Base-by-base conservation (phyloP, 805 yeast species). In the Wickerhamiella domercqiae region DNA sequence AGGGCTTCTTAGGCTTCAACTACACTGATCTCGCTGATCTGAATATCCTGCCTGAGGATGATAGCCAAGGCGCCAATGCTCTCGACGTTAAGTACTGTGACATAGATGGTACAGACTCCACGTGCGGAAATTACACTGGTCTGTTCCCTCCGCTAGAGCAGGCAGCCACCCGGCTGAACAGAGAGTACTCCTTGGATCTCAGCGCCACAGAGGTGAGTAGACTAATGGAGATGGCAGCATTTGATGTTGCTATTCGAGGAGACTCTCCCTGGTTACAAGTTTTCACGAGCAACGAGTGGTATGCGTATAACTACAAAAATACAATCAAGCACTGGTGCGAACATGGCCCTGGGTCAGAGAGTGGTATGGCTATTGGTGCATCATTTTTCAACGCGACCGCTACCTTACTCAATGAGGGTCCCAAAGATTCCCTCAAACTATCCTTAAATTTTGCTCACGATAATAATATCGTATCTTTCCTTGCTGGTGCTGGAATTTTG, bases 361-460 rank as follows among this genome's bases (percentile, higher is more conserved):
- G 43, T n/a, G 43, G 44, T 19, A 38, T 36, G 7, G 38, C 57
- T 9, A 60, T 63, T 37, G 75, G 74, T 5, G 62, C 67, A 2
- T 58, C 63, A 4, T 62, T 62, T 47, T 56, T 70, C 43, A 63
- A 70, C 41, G 74, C 75, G 7, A 57, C 74, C 3, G 54, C 66
- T 34, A 50, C 57, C n/a, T 53, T 70, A 39, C 57, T 71, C 43
- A 56, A 60, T 47, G 60, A 60, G 33, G 62, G 60, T n/a, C 57
- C 57, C 6, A 51, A 51, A 38, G 36, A 39, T 43, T 63, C 51
- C 7, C 47, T 50, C 7, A 53, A 66, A 41, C 50, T 73, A 26
- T 62, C 67, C 53, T 59, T 66, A 39, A 58, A 64, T 15, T 71
- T 71, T 51, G 61, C 73, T 14, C 78, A 73, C 52, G 78, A 73